These are phyloP conservation scores for Colletotrichum spinosum DNA, from an alignment of 2,329 filamentous ascomycete genomes.

Conservation along the genomic window DNA sequence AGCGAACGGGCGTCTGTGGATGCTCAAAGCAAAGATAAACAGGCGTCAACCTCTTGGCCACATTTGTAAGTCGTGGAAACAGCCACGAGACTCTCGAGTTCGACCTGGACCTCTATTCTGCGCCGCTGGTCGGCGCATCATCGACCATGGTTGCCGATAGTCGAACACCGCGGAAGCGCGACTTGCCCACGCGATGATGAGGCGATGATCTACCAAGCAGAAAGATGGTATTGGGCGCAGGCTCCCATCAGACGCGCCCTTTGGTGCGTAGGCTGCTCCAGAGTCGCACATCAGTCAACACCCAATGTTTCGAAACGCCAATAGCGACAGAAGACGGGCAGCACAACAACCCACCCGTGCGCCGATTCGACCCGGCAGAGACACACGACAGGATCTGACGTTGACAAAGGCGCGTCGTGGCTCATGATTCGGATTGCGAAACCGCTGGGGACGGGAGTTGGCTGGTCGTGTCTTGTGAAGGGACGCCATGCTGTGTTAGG, in stretches of 20 bases:
- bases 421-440: conserved; percentile 5
- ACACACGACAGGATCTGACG: background rate
- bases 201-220: no score
- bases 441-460: background rate
- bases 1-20: no score
- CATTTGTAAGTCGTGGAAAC: no score
- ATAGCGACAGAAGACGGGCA: conserved; percentile 11
- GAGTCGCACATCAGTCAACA: background rate
- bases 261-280: background rate
- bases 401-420: background rate
- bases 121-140: no score
- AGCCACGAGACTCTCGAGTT: no score
- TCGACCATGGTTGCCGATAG: no score
- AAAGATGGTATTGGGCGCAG: background rate
- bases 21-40: no score
- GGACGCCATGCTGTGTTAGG: background rate
- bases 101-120: no score
- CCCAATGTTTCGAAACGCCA: conserved; percentile 22
- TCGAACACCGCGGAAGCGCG: no score
- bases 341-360: background rate
- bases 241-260: background rate
- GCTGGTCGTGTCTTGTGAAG: background rate
- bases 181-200: no score
- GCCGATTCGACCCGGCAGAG: background rate
- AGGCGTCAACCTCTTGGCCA: no score